A percentile compares a stretch with the other conserved stretches of the same genome.
Conservation (phyloP, 352 stramenopile genomes). For the Globisporangium takayamanum region DNA sequence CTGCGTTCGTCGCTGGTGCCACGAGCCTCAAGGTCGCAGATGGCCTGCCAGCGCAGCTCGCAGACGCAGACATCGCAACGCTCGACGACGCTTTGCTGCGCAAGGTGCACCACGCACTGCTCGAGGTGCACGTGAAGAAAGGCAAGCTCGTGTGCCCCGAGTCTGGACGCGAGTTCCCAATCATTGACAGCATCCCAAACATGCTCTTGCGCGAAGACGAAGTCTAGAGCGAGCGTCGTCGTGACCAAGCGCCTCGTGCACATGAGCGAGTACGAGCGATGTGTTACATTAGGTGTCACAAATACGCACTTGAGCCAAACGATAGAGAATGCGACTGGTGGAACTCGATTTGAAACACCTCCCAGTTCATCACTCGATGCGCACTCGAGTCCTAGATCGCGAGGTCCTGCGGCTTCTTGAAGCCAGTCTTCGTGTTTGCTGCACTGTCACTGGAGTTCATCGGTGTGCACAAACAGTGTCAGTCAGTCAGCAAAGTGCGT, state of each 20-base stretch:
- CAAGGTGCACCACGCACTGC: slow-evolving; percentile 85
- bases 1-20: slow-evolving; percentile 74
- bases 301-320: neutral
- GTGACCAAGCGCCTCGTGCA: too few relatives aligned
- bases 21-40: slow-evolving; percentile 63
- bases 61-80: slow-evolving; percentile 4
- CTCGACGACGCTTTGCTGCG: slow-evolving; percentile 68
- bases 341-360: too few relatives aligned
- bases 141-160: slow-evolving; percentile 95
- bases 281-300: too few relatives aligned
- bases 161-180: slow-evolving; percentile 93
- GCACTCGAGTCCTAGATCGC: slow-evolving; percentile 37
- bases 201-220: slow-evolving; percentile 93
- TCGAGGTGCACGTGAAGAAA: slow-evolving; percentile 96
- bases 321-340: slow-evolving; percentile 21
- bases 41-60: slow-evolving; percentile 53
- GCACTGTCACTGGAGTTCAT: slow-evolving; percentile 21
- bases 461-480: neutral
- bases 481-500: neutral
- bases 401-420: slow-evolving; percentile 56
- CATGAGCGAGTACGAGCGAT: neutral
- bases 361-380: neutral
- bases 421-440: slow-evolving; percentile 26
- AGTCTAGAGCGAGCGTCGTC: slow-evolving; percentile 37
- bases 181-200: slow-evolving; percentile 97